These are phyloP conservation scores for Fusarium incarnatum DNA, from an alignment of 2,329 filamentous ascomycete genomes.

Conservation along the genomic window DNA sequence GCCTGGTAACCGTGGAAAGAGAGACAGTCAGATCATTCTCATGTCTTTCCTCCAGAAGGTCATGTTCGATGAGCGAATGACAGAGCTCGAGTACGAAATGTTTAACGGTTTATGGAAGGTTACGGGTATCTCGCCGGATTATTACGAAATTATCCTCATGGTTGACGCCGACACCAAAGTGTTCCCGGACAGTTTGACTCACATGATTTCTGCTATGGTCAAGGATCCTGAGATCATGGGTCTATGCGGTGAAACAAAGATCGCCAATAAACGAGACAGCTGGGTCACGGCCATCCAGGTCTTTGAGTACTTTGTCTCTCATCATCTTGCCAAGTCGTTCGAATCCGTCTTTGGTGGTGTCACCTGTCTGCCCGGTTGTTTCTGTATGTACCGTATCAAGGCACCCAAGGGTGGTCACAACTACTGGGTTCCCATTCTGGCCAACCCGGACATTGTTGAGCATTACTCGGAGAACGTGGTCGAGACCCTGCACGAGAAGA, in stretches of 20 bases:
- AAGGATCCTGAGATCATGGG: conserved; percentile 99
- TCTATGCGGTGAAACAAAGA: conserved; percentile 98
- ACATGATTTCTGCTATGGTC: conserved; percentile 99
- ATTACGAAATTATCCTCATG: conserved; percentile 98
- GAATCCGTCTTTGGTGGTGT: conserved; percentile 99
- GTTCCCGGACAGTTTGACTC: conserved; percentile 96
- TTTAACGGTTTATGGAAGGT: conserved; percentile 99
- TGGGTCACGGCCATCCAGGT: conserved; percentile 99
- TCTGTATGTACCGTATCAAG: conserved; percentile 99
- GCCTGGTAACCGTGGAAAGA: conserved; percentile 97
- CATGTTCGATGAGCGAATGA: conserved; percentile 99
- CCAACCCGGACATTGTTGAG: conserved; percentile 98
- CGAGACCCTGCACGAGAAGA: conserved; percentile 98
- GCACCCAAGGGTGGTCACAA: conserved; percentile 98
- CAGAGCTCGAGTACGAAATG: conserved; percentile 98
- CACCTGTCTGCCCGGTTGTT: conserved; percentile 97
- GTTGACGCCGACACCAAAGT: conserved; percentile 99
- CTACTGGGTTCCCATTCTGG: conserved; percentile 99
- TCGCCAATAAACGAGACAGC: conserved; percentile 94
- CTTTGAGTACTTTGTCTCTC: conserved; percentile 99
- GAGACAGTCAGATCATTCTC: conserved; percentile 97
- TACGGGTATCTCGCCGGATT: conserved; percentile 97
- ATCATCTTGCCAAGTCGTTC: conserved; percentile 96
- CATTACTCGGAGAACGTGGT: conserved; percentile 99
- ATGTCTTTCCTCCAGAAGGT: conserved; percentile 99